Evolutionary conservation across 129 eudicot genomes (phyloP).

Genomic region (sunflower (Helianthus annuus)): DNA sequence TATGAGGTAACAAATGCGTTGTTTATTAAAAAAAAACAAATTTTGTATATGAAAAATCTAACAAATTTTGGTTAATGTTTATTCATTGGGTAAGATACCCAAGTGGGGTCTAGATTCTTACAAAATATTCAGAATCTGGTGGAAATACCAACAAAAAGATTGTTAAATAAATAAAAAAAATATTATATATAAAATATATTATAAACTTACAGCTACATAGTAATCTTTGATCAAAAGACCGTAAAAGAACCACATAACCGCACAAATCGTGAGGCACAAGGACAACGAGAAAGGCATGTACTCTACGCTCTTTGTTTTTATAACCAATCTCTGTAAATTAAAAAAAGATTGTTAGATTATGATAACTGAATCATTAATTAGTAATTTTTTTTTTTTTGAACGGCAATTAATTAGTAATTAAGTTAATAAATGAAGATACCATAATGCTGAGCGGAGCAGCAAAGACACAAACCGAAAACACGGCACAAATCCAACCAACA

Average conservation of each 20-base stretch:
- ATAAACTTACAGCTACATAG: conserved; percentile 64
- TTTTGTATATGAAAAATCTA: too few relatives aligned
- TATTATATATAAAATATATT: neutral
- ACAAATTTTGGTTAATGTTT: neutral
- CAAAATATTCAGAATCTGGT: neutral
- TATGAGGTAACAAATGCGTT: too few relatives aligned
- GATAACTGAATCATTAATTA: neutral
- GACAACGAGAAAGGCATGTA: conserved; percentile 75
- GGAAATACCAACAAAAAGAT: neutral
- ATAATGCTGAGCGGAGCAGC: conserved; percentile 86
- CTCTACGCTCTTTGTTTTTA: conserved; percentile 70
- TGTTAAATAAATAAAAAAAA: neutral
- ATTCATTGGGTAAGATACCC: neutral
- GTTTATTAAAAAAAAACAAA: too few relatives aligned
- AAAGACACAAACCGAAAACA: conserved; percentile 69
- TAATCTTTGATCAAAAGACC: conserved; percentile 60
- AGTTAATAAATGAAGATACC: too few relatives aligned
- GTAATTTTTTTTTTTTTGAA: too few relatives aligned
- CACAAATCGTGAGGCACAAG: conserved; percentile 64
- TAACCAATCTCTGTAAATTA: conserved; percentile 61
- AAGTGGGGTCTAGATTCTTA: neutral
- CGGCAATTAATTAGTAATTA: neutral
- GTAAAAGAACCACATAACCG: conserved; percentile 73
- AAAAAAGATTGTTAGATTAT: neutral
- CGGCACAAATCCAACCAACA: conserved; percentile 87